These are phyloP conservation scores for Phyllosticta citribraziliensis DNA, from an alignment of 2,329 filamentous ascomycete genomes.

Conservation along the genomic window DNA sequence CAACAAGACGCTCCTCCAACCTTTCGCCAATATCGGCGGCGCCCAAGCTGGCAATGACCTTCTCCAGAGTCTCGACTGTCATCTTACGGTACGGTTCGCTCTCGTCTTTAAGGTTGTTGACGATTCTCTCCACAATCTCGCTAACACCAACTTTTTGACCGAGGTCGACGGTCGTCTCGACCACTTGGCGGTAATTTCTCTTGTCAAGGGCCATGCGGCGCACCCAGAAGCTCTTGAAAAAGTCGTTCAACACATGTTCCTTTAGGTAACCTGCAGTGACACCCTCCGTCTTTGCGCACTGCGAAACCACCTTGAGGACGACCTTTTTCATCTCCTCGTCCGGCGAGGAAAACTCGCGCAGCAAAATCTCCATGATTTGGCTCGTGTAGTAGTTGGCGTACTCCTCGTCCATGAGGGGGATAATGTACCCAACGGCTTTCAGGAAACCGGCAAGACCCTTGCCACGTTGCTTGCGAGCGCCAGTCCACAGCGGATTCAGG, in stretches of 20 bases:
- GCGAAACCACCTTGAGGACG: conserved; percentile 91
- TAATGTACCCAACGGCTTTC: conserved; percentile 96
- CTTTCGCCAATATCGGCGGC: conserved; percentile 90
- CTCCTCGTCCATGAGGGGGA: conserved; percentile 98
- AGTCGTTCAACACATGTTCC: conserved; percentile 87
- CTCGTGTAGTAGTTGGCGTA: conserved; percentile 98
- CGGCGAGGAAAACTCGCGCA: conserved; percentile 90
- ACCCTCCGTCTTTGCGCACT: conserved; percentile 88
- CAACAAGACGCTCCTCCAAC: conserved; percentile 85
- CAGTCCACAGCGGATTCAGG: conserved; percentile 92
- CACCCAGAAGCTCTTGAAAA: conserved; percentile 99
- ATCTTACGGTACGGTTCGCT: conserved; percentile 98
- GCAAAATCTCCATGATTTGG: conserved; percentile 97
- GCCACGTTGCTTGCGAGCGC: conserved; percentile 88
- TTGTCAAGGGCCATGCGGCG: conserved; percentile 94
- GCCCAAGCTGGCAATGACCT: conserved; percentile 84
- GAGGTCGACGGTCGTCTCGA: conserved; percentile 94
- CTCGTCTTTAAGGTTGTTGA: conserved; percentile 94
- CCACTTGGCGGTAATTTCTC: conserved; percentile 94
- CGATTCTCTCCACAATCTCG: conserved; percentile 87
- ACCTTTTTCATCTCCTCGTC: conserved; percentile 99
- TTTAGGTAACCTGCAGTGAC: conserved; percentile 93
- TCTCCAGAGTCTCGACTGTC: conserved; percentile 97
- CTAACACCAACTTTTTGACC: conserved; percentile 96
- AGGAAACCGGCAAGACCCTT: conserved; percentile 93